phyloP scores from a whole-genome alignment of 208 protist genomes.

The Acanthamoeba culbertsoni region DNA sequence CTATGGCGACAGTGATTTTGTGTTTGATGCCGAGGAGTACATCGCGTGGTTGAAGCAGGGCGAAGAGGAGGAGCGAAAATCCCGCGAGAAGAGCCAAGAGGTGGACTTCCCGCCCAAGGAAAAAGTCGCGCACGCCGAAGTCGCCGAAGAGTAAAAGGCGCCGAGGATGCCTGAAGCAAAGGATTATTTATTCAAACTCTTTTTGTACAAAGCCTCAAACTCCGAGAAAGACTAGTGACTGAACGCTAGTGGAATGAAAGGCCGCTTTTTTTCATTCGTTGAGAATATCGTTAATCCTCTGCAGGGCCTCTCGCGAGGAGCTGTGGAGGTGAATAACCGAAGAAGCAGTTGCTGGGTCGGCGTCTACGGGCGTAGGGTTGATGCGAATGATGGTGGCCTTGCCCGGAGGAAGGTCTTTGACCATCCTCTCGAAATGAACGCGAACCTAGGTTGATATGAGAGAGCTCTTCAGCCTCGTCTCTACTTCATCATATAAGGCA shows the following conservation, averaged over 20 bases:
- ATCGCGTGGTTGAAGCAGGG: constrained; percentile 26
- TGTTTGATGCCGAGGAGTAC: neutral
- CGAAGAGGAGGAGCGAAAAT: constrained; percentile 1
- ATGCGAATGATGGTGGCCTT: constrained; percentile 9
- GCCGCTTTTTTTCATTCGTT: neutral
- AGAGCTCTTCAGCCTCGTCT: too few relatives aligned
- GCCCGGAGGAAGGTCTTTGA: neutral
- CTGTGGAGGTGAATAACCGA: neutral
- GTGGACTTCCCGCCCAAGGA: too few relatives aligned
- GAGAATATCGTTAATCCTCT: neutral
- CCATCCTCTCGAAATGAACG: neutral
- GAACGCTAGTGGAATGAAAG: neutral
- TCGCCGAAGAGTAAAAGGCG: neutral
- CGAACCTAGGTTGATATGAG: neutral
- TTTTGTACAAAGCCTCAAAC: neutral
- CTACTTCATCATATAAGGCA: too few relatives aligned
- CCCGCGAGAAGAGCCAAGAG: too few relatives aligned
- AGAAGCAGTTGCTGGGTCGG: neutral
- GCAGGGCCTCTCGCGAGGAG: neutral
- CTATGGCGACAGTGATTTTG: constrained; percentile 3
- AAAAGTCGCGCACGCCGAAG: neutral
- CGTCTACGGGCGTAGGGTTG: neutral
- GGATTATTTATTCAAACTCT: neutral
- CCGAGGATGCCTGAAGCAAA: neutral
- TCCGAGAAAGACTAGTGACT: neutral